Conservation (phyloP, 495 filamentous ascomycete genomes). For the Hypoxylon perforatum region DNA sequence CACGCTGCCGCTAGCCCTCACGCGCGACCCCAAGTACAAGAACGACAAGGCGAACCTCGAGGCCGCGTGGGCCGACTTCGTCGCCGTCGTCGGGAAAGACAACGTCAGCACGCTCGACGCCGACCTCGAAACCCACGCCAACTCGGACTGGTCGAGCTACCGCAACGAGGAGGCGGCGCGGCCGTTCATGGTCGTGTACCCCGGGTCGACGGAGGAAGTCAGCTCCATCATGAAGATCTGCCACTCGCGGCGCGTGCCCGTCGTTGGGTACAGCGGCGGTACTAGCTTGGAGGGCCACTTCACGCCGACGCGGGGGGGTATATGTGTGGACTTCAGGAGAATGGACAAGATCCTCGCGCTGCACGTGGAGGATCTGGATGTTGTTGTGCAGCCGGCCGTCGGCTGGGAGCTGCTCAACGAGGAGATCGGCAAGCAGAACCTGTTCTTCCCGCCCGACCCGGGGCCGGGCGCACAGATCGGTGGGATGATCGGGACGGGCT, state of each 20-base stretch:
- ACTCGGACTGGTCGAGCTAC: constrained; percentile 91
- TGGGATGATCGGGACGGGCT: constrained; percentile 95
- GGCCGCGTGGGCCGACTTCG: constrained; percentile 94
- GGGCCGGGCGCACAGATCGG: constrained; percentile 89
- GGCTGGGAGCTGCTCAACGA: constrained; percentile 85
- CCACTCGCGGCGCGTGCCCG: constrained; percentile 74
- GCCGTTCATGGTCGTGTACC: constrained; percentile 74
- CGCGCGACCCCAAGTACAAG: constrained; percentile 74
- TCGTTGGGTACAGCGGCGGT: constrained; percentile 80
- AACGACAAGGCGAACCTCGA: constrained; percentile 80
- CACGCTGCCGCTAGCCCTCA: constrained; percentile 73
- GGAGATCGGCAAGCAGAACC: constrained; percentile 69
- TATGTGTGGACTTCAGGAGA: constrained; percentile 78
- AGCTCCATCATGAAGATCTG: constrained; percentile 78
- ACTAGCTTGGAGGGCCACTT: constrained; percentile 86
- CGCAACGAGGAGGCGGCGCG: constrained; percentile 55
- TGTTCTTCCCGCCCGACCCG: constrained; percentile 88
- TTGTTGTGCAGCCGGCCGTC: constrained; percentile 82
- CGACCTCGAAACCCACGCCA: constrained; percentile 78
- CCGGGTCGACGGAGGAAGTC: constrained; percentile 75
- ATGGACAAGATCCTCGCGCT: constrained; percentile 80
- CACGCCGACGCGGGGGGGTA: constrained; percentile 76
- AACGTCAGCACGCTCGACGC: constrained; percentile 80
- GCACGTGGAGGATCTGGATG: constrained; percentile 81
- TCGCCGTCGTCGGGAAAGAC: constrained; percentile 81